Percentiles rank a stretch among this genome's conserved stretches.
Conservation (phyloP, 306 rosid species). For the Dryas alaskensis region DNA sequence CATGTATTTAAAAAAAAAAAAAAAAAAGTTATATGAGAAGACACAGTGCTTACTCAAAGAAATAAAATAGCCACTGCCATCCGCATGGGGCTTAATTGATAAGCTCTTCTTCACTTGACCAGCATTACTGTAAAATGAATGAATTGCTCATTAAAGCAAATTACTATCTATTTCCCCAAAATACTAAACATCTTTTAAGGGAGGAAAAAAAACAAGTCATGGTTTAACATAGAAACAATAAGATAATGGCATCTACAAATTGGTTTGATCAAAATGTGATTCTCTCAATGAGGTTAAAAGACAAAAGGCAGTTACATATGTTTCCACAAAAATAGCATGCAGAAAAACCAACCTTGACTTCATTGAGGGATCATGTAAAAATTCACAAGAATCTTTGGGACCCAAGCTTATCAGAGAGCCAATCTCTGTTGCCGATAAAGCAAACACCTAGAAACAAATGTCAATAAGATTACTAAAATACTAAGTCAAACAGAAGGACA, state of each 20-base stretch:
- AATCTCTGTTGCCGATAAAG: conserved; percentile 78
- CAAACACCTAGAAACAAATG: conserved; percentile 52
- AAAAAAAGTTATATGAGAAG: too few relatives aligned
- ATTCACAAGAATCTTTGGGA: conserved; percentile 77
- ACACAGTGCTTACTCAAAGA: conserved; percentile 57
- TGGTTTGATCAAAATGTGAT: background rate
- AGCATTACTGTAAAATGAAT: background rate
- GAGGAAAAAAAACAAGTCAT: background rate
- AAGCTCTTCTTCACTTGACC: conserved; percentile 94
- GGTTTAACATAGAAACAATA: conserved; percentile 1
- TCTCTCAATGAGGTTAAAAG: background rate
- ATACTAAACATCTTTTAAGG: background rate
- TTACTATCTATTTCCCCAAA: conserved; percentile 20
- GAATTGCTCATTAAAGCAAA: background rate
- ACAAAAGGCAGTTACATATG: background rate
- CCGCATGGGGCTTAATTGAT: conserved; percentile 63
- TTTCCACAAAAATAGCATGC: background rate
- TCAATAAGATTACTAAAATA: background rate
- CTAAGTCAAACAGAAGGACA: background rate
- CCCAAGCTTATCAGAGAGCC: conserved; percentile 87
- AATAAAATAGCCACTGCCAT: conserved; percentile 67
- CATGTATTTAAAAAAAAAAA: background rate
- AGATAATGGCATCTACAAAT: conserved; percentile 15
- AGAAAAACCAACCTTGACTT: conserved; percentile 59
- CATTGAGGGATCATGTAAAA: conserved; percentile 93